These are phyloP conservation scores for Pochonia chlamydosporia DNA, from an alignment of 2,329 filamentous ascomycete genomes.

Conservation along the genomic window DNA sequence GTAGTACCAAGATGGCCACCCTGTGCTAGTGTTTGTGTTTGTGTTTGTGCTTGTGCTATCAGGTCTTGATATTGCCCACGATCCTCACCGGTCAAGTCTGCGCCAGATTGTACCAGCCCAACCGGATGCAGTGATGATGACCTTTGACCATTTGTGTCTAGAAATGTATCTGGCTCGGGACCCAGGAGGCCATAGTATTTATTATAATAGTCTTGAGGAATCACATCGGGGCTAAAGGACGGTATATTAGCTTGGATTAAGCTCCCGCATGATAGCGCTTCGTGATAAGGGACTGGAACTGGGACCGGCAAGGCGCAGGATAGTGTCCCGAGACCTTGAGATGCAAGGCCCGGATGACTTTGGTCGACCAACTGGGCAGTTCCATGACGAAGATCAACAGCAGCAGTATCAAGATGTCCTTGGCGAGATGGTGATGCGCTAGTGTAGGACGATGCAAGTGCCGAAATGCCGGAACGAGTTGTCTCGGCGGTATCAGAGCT, in stretches of 20 bases:
- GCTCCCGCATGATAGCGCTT: not conserved
- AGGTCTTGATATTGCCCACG: not conserved
- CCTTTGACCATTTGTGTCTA: not conserved
- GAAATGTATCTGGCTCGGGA: not conserved
- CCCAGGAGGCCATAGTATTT: not conserved
- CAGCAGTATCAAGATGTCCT: conserved; percentile 4
- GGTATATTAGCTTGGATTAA: not conserved
- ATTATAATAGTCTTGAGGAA: not conserved
- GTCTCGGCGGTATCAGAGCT: conserved; percentile 5
- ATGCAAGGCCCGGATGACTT: not conserved
- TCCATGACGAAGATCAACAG: not conserved
- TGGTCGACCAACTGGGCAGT: not conserved
- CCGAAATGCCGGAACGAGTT: not conserved
- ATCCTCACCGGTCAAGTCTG: not conserved
- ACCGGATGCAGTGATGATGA: not conserved
- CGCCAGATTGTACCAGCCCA: not conserved
- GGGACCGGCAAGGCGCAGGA: not conserved
- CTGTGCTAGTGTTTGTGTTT: no score
- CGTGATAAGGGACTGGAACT: conserved; percentile 5
- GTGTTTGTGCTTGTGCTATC: no score
- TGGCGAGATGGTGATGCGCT: not conserved
- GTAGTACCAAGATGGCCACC: not conserved
- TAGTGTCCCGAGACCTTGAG: not conserved
- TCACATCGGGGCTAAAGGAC: not conserved
- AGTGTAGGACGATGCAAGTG: conserved; percentile 4